A percentile compares a stretch with the other conserved stretches of the same genome.
These are phyloP conservation scores for Microsporum ferrugineum DNA, from an alignment of 2,329 filamentous ascomycete genomes.

Conservation along the genomic window DNA sequence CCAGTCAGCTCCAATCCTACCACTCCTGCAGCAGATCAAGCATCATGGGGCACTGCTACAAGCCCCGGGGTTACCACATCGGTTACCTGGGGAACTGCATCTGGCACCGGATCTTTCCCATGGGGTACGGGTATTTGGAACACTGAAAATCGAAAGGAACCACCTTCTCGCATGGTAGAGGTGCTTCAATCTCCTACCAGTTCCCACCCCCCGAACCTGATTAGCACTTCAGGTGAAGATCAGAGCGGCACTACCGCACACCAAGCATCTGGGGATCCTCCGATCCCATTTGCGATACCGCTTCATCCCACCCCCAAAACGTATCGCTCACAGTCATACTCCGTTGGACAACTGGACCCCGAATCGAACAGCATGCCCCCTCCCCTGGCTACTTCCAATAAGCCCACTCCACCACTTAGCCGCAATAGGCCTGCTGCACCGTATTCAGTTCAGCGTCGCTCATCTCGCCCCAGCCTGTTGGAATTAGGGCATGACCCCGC, in stretches of 20 bases:
- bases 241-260: slow-evolving; percentile 40
- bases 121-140: slow-evolving; percentile 83
- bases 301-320: slow-evolving; percentile 84
- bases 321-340: slow-evolving; percentile 92
- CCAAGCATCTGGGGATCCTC: slow-evolving; percentile 40
- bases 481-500: slow-evolving; percentile 37
- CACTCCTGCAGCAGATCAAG: slow-evolving; percentile 60
- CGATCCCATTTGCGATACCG: slow-evolving; percentile 74
- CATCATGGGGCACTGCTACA: slow-evolving; percentile 32
- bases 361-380: slow-evolving; percentile 38
- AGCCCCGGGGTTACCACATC: slow-evolving; percentile 30
- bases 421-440: slow-evolving; percentile 35
- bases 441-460: slow-evolving; percentile 65
- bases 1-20: slow-evolving; percentile 69
- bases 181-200: slow-evolving; percentile 66
- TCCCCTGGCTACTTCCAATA: slow-evolving; percentile 16
- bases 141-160: slow-evolving; percentile 60
- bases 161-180: slow-evolving; percentile 60
- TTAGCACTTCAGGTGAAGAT: slow-evolving; percentile 43
- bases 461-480: slow-evolving; percentile 49
- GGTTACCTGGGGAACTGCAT: slow-evolving; percentile 33
- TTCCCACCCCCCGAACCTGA: slow-evolving; percentile 38
- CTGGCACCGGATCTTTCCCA: slow-evolving; percentile 43
- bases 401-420: slow-evolving; percentile 19
- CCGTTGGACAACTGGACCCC: slow-evolving; percentile 75